These are phyloP conservation scores for Thalassiosira livingstoniorum DNA, from an alignment of 352 stramenopile genomes.

Conservation along the genomic window DNA sequence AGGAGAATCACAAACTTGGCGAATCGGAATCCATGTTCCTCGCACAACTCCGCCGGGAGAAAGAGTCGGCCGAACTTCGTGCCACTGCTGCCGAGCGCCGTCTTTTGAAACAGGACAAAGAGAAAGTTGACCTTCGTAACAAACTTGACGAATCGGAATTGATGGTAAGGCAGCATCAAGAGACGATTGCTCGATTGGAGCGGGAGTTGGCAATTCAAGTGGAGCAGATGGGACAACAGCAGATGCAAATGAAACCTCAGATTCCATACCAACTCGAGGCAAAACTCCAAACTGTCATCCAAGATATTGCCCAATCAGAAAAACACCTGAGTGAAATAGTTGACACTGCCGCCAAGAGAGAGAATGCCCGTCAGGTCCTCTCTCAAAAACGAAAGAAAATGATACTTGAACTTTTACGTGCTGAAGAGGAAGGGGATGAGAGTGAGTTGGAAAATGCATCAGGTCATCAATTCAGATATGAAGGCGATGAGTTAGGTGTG, in stretches of 20 bases:
- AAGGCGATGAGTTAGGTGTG: not conserved
- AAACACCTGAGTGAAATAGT: not conserved
- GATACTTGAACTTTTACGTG: conserved; percentile 10
- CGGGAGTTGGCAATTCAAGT: not conserved
- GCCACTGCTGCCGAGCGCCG: not conserved
- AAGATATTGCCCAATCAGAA: not conserved
- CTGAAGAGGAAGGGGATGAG: not conserved
- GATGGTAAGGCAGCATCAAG: not conserved
- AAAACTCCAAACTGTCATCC: not conserved
- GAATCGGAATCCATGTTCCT: not conserved
- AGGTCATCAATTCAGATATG: not conserved
- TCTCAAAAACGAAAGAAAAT: not conserved
- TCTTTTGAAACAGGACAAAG: not conserved
- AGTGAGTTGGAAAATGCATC: not conserved
- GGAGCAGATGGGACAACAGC: not conserved
- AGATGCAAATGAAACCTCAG: too few relatives aligned
- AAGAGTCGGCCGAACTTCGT: conserved; percentile 5
- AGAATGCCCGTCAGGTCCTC: not conserved
- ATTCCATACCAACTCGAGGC: not conserved
- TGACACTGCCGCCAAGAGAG: not conserved
- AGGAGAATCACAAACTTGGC: conserved; percentile 21
- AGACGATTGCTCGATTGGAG: not conserved
- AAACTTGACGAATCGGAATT: conserved; percentile 36
- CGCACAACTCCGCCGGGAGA: conserved; percentile 5
- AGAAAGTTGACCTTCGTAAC: conserved; percentile 22